phyloP scores from a whole-genome alignment of 768 basidiomycete genomes.

The Tulasnella sp. region DNA sequence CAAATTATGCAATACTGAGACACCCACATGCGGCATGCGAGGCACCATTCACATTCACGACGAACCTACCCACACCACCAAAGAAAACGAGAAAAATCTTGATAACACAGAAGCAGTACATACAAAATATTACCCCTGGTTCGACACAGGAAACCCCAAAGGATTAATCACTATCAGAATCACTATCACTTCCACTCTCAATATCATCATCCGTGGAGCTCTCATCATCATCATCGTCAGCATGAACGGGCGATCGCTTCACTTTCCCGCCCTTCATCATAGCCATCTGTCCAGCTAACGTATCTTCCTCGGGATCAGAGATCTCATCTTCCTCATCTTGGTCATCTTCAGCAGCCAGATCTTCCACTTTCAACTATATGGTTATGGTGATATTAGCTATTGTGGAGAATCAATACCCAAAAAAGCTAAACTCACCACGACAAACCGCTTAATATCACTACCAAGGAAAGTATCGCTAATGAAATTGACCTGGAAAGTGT shows the following conservation, averaged over 20 bases:
- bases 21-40: no score
- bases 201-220: constrained; percentile 40
- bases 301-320: constrained; percentile 95
- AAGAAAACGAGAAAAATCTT: no score
- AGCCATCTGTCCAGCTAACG: constrained; percentile 94
- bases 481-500: constrained; percentile 79
- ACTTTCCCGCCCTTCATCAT: constrained; percentile 81
- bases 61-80: no score
- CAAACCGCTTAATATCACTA: constrained; percentile 55
- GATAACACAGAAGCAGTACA: no score
- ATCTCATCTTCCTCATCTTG: constrained; percentile 83
- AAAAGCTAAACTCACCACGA: constrained; percentile 43
- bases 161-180: constrained; percentile 29
- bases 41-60: no score
- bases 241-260: constrained; percentile 43
- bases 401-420: constrained; percentile 15
- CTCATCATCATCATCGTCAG: constrained; percentile 42
- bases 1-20: no score
- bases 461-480: constrained; percentile 84
- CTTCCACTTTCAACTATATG: constrained; percentile 69
- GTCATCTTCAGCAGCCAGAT: constrained; percentile 40
- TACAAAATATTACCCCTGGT: no score
- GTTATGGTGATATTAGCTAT: background rate
- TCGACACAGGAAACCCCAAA: no score
- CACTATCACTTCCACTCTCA: constrained; percentile 33